Percentiles rank a stretch among this genome's conserved stretches.
phyloP scores from a whole-genome alignment of 225 moss, liverwort and hornwort species.

The Sphagnum tenellum region DNA sequence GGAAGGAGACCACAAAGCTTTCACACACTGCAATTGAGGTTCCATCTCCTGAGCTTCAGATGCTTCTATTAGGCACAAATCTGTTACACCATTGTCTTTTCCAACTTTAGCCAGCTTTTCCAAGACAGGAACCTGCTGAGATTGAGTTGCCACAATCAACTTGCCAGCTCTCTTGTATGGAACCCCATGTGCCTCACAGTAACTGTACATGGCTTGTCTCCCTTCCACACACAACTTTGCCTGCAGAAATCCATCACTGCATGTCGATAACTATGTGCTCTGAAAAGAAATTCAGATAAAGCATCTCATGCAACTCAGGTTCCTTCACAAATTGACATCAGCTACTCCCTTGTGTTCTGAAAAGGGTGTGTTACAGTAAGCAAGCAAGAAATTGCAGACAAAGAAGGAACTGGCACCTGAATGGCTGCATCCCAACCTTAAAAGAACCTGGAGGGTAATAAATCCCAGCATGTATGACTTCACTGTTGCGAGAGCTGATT shows the following conservation, averaged over 20 bases:
- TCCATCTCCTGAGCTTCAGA: conserved; percentile 61
- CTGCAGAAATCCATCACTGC: conserved; percentile 13
- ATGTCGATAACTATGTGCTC: too few species aligned
- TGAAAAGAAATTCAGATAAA: too few species aligned
- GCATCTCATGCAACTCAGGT: too few species aligned
- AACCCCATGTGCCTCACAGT: conserved; percentile 65
- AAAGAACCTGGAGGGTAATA: conserved; percentile 80
- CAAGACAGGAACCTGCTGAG: conserved; percentile 55
- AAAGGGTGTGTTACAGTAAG: background rate
- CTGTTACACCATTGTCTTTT: conserved; percentile 51
- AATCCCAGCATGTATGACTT: conserved; percentile 93
- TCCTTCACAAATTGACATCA: too few species aligned
- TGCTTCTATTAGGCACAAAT: conserved; percentile 58
- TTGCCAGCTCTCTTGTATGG: conserved; percentile 59
- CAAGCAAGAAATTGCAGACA: conserved; percentile 2
- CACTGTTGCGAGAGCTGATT: conserved; percentile 91
- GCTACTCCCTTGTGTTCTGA: too few species aligned
- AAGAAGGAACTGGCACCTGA: conserved; percentile 18
- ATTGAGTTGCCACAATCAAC: conserved; percentile 66
- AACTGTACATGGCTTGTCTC: conserved; percentile 53
- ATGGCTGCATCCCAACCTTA: conserved; percentile 54
- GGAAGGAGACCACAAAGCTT: conserved; percentile 82
- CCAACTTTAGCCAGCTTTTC: conserved; percentile 49
- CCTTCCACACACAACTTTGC: conserved; percentile 82
- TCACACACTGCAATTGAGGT: conserved; percentile 59